Evolutionary conservation across 2,329 filamentous ascomycete species (phyloP), one percentile per base, ranked within the genome.

Genomic region (Penicillium sp.): DNA sequence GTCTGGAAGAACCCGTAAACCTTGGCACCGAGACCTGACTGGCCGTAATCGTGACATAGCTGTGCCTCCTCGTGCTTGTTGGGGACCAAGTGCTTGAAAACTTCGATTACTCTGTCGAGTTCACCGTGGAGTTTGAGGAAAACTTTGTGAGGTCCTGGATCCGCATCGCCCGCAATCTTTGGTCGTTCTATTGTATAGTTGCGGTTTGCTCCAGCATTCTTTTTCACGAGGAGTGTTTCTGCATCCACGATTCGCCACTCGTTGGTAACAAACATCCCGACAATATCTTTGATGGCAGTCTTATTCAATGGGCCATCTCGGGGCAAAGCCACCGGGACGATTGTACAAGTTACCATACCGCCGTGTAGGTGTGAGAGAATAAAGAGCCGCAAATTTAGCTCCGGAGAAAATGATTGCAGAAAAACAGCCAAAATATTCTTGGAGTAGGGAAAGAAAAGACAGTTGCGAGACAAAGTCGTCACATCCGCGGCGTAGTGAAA

Each of bases 1-100:
- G 60, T 60, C 36, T 55, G 33, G 33, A 61, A 62, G 33, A 58
- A 54, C 2, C 58, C 60, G 43, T 56, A 62, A 7, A 60, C 40
- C 29, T 61, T 50, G 30, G 54, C 56, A 8, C 60, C 56, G 6
- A 51, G 52, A n/a, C 56, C 54, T 8, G 45, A 46, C 49, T 21
- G 54, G 26, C 54, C 54, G 29, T 60, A 61, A 7, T 62, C 54
- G 21, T 58, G 43, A 33, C 52, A 60, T 7, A 62, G n/a, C 9
- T 37, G 40, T 41, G 58, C 56, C 41, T 62, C 56, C 27, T 62
- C 60, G 2, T 55, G 47, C 24, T 58, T 61, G 8, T 23, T 54
- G 5, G 60, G 60, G 2, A 49, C 58, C 20, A 62, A 36, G 9
- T 45, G 39, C 17, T 55, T 54, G 41, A 61, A 61, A 1, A 58